Base-by-base conservation (phyloP, 2,329 filamentous ascomycete species). In the Zasmidium cellare region DNA sequence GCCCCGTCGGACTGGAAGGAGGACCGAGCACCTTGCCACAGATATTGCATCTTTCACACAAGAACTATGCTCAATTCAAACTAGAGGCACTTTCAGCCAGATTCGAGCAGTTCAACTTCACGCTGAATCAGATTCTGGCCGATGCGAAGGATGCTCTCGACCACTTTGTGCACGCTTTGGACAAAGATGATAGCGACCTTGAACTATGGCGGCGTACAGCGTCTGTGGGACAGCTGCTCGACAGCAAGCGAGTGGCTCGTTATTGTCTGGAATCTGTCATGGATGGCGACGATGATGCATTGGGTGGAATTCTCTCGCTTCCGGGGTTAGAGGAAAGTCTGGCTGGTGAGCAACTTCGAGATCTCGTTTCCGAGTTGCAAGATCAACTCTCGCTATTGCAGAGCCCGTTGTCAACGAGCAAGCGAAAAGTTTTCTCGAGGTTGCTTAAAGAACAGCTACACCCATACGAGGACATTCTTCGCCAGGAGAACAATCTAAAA, bases 61-160 rank as follows among this genome's bases (percentile, higher is more conserved):
- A 97, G 75, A 99, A 97, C 67, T 87, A 93, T 75, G 94, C 92
- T 45, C 91, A 97, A 70, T 97, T 96, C 70, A 80, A 88, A 57
- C 80, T 99, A n/a, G 93, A 99, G 71, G 62, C 66, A 11, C 61
- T 72, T 12, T 62, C 59, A 19, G 62, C 67, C 3, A 60, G 64
- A 44, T 57, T 73, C 31, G 64, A 68, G 19, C 53, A 44, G 1
- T 57, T 70, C 25, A 57, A 69, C 20, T 60, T 69, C 11, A 65
- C 60, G 3, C 60, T 70, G 23, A 62, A 65, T 20, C 65, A 71
- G 19, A 70, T 73, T 12, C 53, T 70, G 24, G 65, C 72, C 28
- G 67, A 69, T n/a, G 72, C 75, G 7, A 69, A 75, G 22, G 76
- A 72, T 20, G 79, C 80, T 12, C 69, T 87, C 18, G 68, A 74